These are phyloP conservation scores for Salix purpurea DNA, from an alignment of 345 rosid species.

Conservation along the genomic window DNA sequence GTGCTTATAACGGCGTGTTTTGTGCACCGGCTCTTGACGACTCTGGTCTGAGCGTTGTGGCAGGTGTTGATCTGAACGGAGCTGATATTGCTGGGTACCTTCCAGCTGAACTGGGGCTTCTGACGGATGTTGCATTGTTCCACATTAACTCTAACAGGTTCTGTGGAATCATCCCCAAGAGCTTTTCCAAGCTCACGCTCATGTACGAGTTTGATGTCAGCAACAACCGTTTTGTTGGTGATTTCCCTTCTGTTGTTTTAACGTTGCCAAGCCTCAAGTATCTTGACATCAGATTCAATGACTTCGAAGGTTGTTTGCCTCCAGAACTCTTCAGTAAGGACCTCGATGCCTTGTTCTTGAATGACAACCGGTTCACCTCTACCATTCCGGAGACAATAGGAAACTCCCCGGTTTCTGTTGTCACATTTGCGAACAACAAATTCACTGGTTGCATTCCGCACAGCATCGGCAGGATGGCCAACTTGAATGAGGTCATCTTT, in stretches of 20 bases:
- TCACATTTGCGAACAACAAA: conserved; percentile 66
- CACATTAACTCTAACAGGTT: conserved; percentile 75
- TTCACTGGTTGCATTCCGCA: conserved; percentile 69
- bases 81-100: conserved; percentile 82
- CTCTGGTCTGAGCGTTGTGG: conserved; percentile 45
- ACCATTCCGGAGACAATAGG: conserved; percentile 64
- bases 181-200: conserved; percentile 39
- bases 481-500: conserved; percentile 59
- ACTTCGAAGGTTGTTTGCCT: conserved; percentile 73
- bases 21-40: conserved; percentile 66
- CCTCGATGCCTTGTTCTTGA: conserved; percentile 67
- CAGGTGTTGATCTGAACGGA: conserved; percentile 63
- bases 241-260: conserved; percentile 54
- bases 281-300: conserved; percentile 61
- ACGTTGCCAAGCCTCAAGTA: conserved; percentile 51
- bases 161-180: conserved; percentile 72
- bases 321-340: conserved; percentile 41
- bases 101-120: conserved; percentile 59
- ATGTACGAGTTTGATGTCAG: conserved; percentile 83
- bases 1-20: conserved; percentile 62
- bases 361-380: conserved; percentile 67
- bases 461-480: conserved; percentile 55
- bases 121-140: conserved; percentile 57
- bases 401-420: conserved; percentile 48
- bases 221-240: conserved; percentile 75